These are phyloP conservation scores for Hypoxylon sp. DNA, from an alignment of 2,329 filamentous ascomycete genomes.

Conservation along the genomic window DNA sequence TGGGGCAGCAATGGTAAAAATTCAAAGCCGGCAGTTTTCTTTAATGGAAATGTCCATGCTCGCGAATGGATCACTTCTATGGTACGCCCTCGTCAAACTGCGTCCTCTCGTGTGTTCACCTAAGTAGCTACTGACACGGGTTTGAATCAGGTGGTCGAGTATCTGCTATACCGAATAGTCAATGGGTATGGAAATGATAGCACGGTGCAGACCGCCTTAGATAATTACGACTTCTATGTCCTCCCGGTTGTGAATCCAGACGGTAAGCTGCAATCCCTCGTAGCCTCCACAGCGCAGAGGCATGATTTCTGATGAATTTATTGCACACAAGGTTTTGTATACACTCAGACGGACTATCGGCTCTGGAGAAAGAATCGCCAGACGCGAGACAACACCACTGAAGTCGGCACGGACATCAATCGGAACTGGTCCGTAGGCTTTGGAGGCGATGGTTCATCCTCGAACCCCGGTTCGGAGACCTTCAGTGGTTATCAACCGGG, in stretches of 20 bases:
- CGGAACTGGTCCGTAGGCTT: slow-evolving; percentile 65
- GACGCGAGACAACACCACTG: slow-evolving; percentile 55
- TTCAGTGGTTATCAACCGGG: slow-evolving; percentile 58
- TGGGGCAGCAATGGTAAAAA: slow-evolving; percentile 61
- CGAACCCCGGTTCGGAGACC: slow-evolving; percentile 60
- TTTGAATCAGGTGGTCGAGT: slow-evolving; percentile 56
- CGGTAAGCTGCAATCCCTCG: slow-evolving; percentile 50
- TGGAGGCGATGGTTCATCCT: slow-evolving; percentile 58
- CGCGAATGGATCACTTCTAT: slow-evolving; percentile 68
- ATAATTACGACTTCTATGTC: slow-evolving; percentile 71
- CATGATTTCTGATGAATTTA: neutral
- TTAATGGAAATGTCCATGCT: slow-evolving; percentile 66
- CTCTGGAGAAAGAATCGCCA: slow-evolving; percentile 68
- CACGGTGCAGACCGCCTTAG: slow-evolving; percentile 59
- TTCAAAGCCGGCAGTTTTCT: slow-evolving; percentile 62
- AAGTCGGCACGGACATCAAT: slow-evolving; percentile 65
- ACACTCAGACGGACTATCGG: slow-evolving; percentile 62
- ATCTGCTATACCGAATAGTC: slow-evolving; percentile 62
- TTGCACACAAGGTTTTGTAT: slow-evolving; percentile 60
- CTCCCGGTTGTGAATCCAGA: slow-evolving; percentile 67
- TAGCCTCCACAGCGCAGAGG: neutral
- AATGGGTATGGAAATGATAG: slow-evolving; percentile 57
- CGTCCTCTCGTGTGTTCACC: neutral
- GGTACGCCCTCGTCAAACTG: slow-evolving; percentile 61
- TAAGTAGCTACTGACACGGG: neutral